Evolutionary conservation across 345 rosid species (phyloP).

Genomic region (Melastoma malabathricum): DNA sequence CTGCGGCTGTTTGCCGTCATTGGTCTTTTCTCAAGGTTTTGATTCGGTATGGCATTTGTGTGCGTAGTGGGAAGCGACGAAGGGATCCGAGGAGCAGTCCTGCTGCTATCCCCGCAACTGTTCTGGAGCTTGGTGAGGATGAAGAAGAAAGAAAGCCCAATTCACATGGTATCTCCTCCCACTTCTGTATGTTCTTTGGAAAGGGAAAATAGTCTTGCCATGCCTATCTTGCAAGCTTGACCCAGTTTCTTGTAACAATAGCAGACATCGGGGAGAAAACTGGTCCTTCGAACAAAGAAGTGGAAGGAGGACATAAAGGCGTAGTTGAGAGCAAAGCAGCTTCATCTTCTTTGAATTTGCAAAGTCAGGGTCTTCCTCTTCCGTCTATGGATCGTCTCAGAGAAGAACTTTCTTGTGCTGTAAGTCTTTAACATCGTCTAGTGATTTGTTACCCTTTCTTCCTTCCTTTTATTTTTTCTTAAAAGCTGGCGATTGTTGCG

Average conservation of each 20-base stretch:
- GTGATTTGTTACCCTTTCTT: background rate
- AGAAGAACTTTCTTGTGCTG: conserved; percentile 92
- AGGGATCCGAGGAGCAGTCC: conserved; percentile 39
- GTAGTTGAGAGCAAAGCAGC: conserved; percentile 4
- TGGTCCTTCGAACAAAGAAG: background rate
- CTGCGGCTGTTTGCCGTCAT: background rate
- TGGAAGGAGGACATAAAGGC: conserved; percentile 13
- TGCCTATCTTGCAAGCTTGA: too few relatives aligned
- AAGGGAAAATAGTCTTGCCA: too few relatives aligned
- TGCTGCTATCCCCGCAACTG: conserved; percentile 22
- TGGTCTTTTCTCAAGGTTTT: background rate
- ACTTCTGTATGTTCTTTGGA: background rate
- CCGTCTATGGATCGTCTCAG: conserved; percentile 73
- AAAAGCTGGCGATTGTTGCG: conserved; percentile 4
- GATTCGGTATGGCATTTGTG: background rate
- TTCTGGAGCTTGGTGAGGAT: conserved; percentile 52
- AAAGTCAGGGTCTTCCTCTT: conserved; percentile 17
- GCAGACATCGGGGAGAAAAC: too few relatives aligned
- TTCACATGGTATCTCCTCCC: background rate
- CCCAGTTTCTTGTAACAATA: too few relatives aligned
- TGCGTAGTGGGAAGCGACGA: conserved; percentile 31
- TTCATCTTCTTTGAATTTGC: conserved; percentile 12
- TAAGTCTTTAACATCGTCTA: conserved; percentile 21
- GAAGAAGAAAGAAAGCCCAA: conserved; percentile 14
- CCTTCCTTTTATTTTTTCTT: background rate